Evolutionary conservation across 2,329 filamentous ascomycete genomes (phyloP).

Genomic region (Periconia sp.): DNA sequence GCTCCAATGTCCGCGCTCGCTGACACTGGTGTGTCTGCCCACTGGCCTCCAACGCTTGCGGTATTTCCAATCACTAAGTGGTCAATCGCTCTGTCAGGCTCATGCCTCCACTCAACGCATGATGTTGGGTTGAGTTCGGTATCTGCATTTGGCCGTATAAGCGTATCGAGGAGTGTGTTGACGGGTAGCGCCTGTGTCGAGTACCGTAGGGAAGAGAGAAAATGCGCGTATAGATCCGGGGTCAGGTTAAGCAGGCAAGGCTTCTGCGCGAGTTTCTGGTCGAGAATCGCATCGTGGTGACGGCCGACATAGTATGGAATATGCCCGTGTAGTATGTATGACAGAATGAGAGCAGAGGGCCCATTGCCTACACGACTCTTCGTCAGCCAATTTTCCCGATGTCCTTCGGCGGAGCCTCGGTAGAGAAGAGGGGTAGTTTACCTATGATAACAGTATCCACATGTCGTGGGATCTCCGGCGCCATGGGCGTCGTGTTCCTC

Average conservation of each 20-base stretch:
- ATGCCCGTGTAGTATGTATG: slow-evolving; percentile 67
- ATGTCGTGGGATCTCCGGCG: slow-evolving; percentile 41
- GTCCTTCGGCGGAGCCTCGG: background rate
- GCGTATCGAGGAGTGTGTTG: slow-evolving; percentile 65
- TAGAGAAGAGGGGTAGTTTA: slow-evolving; percentile 14
- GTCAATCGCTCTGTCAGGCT: slow-evolving; percentile 57
- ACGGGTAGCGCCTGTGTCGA: slow-evolving; percentile 66
- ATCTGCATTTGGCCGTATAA: slow-evolving; percentile 65
- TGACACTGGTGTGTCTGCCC: slow-evolving; percentile 60
- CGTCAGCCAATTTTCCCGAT: slow-evolving; percentile 24
- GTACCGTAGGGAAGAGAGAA: slow-evolving; percentile 65
- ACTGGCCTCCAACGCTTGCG: slow-evolving; percentile 61
- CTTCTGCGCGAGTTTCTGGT: slow-evolving; percentile 58
- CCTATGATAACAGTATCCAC: slow-evolving; percentile 51
- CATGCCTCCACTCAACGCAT: slow-evolving; percentile 61
- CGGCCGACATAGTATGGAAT: slow-evolving; percentile 62
- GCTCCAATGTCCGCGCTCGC: slow-evolving; percentile 64
- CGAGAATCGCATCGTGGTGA: slow-evolving; percentile 64
- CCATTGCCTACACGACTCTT: slow-evolving; percentile 60
- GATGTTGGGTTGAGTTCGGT: slow-evolving; percentile 60
- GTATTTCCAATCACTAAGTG: slow-evolving; percentile 63
- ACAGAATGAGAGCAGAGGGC: slow-evolving; percentile 66
- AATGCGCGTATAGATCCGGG: slow-evolving; percentile 62
- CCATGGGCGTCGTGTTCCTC: slow-evolving; percentile 49
- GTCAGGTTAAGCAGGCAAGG: slow-evolving; percentile 57